phyloP scores from a whole-genome alignment of 2,329 filamentous ascomycete genomes.

The Trichoderma sp. region DNA sequence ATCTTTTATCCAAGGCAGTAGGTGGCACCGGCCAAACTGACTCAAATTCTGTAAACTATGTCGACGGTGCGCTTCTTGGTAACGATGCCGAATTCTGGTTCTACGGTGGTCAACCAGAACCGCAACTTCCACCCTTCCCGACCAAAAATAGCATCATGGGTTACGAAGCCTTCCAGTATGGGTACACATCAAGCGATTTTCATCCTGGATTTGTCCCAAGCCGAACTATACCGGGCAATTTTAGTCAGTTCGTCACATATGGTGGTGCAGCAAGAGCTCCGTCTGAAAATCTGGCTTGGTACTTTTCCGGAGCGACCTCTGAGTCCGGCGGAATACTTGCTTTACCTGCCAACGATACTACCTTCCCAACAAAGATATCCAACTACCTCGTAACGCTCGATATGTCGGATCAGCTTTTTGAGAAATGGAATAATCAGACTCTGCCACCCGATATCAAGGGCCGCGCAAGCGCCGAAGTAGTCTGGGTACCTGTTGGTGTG shows the following conservation, averaged over 20 bases:
- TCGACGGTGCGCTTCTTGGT: conserved; percentile 66
- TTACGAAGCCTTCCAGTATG: conserved; percentile 61
- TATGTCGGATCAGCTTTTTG: conserved; percentile 54
- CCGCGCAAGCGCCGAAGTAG: conserved; percentile 66
- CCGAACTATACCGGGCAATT: conserved; percentile 45
- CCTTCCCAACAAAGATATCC: conserved; percentile 52
- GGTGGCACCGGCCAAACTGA: conserved; percentile 55
- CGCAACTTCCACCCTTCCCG: conserved; percentile 44
- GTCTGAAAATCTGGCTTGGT: conserved; percentile 72
- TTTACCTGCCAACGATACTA: conserved; percentile 41
- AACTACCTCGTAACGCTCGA: conserved; percentile 64
- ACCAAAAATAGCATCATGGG: conserved; percentile 48
- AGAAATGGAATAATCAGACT: conserved; percentile 61
- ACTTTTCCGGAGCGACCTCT: conserved; percentile 67
- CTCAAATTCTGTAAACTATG: conserved; percentile 59
- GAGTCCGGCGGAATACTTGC: conserved; percentile 55
- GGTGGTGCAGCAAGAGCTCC: conserved; percentile 67
- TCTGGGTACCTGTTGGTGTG: conserved; percentile 77
- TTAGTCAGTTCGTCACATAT: conserved; percentile 66
- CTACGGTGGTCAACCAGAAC: conserved; percentile 61
- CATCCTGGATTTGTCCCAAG: conserved; percentile 47
- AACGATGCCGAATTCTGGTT: conserved; percentile 67
- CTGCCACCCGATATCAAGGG: conserved; percentile 55
- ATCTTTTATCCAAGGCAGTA: conserved; percentile 51
- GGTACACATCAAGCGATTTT: conserved; percentile 49